Evolutionary conservation across 441 rosid species (phyloP).

Genomic region (Pelargonium cotyledonis): DNA sequence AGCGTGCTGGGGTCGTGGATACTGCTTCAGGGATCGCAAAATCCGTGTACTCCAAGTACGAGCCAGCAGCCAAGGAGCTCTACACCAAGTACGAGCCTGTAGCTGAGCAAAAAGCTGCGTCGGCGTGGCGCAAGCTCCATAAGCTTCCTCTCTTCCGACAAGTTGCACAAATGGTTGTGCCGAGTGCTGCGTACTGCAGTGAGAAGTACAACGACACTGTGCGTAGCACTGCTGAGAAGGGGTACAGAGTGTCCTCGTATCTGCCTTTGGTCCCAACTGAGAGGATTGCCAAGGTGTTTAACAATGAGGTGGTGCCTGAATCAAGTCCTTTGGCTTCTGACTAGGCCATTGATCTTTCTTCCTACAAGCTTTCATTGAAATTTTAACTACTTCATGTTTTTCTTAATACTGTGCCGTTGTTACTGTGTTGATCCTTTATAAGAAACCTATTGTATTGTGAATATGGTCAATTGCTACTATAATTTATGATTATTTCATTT

Average conservation of each 20-base stretch:
- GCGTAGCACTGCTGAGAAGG: slow-evolving; percentile 55
- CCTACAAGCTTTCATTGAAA: too few relatives aligned
- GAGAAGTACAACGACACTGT: slow-evolving; percentile 82
- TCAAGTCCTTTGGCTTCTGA: not conserved
- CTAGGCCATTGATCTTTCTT: not conserved
- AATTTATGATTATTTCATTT: too few relatives aligned
- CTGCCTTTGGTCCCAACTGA: slow-evolving; percentile 81
- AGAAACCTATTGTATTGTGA: too few relatives aligned
- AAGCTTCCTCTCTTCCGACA: slow-evolving; percentile 77
- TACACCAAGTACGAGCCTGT: slow-evolving; percentile 77
- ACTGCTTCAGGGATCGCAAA: slow-evolving; percentile 71
- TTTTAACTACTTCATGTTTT: too few relatives aligned
- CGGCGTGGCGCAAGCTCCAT: slow-evolving; percentile 77
- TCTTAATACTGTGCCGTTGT: too few relatives aligned
- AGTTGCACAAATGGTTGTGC: slow-evolving; percentile 65
- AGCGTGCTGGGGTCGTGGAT: slow-evolving; percentile 57
- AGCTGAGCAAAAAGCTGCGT: slow-evolving; percentile 71
- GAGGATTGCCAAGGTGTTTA: slow-evolving; percentile 69
- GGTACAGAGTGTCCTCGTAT: slow-evolving; percentile 62
- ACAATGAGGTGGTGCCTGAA: slow-evolving; percentile 27
- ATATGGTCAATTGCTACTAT: too few relatives aligned
- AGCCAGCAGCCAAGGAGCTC: slow-evolving; percentile 73
- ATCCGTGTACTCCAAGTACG: slow-evolving; percentile 56
- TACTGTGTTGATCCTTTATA: too few relatives aligned
- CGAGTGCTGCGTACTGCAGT: slow-evolving; percentile 70